Evolutionary conservation across 2,329 filamentous ascomycete species (phyloP).

Genomic region (Verticillium tricorpus): DNA sequence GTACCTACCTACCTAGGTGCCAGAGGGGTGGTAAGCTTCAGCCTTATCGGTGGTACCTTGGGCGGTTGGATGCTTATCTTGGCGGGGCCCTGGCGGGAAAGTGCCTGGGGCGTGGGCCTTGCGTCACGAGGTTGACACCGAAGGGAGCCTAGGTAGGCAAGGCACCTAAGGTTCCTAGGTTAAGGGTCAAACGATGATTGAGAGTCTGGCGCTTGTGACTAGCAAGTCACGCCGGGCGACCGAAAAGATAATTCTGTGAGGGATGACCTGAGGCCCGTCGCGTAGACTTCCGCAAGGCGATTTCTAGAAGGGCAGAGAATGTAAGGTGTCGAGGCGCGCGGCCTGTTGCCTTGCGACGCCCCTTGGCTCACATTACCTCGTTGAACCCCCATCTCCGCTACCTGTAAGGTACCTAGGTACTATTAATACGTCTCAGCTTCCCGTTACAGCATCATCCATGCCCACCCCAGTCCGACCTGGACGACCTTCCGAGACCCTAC

Average conservation of each 20-base stretch:
- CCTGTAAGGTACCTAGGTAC: background rate
- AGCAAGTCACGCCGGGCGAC: background rate
- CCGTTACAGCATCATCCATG: background rate
- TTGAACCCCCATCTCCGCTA: background rate
- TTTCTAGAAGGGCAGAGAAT: background rate
- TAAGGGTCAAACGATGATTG: no score
- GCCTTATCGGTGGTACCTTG: background rate
- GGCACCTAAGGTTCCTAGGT: no score
- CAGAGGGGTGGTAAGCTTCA: background rate
- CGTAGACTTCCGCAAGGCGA: background rate
- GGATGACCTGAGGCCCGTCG: background rate
- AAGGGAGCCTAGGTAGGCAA: background rate
- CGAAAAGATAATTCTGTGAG: background rate
- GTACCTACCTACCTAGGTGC: no score
- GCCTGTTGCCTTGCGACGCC: background rate
- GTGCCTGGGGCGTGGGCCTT: background rate
- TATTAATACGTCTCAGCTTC: background rate
- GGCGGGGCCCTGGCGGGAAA: background rate
- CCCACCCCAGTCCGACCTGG: background rate
- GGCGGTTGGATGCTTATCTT: background rate
- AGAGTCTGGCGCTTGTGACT: background rate
- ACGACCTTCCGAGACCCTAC: background rate
- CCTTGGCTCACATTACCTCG: background rate
- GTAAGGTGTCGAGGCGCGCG: background rate
- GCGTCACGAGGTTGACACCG: background rate